A percentile compares a stretch with the other conserved stretches of the same genome.
These are phyloP conservation scores for Tylopilus sp. DNA, from an alignment of 1,284 basidiomycete genomes.

Conservation along the genomic window DNA sequence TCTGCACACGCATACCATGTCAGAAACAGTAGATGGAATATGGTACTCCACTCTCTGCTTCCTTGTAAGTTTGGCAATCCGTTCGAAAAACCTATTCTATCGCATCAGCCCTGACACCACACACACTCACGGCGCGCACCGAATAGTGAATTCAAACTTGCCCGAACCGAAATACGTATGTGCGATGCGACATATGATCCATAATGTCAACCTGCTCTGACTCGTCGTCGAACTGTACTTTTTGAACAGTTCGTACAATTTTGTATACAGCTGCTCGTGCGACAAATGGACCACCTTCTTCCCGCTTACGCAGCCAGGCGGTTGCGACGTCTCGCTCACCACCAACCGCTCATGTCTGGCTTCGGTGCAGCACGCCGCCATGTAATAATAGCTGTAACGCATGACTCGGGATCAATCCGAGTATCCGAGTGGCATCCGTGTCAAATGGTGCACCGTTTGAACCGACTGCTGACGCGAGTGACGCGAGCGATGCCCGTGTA, in stretches of 20 bases:
- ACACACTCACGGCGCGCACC: too few relatives aligned
- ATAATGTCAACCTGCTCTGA: too few relatives aligned
- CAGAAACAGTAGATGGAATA: constrained; percentile 77
- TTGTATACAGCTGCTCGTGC: too few relatives aligned
- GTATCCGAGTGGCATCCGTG: constrained; percentile 58
- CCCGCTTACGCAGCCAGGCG: constrained; percentile 84
- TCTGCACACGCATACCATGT: constrained; percentile 87
- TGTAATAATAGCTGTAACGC: constrained; percentile 92
- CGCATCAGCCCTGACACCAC: neutral
- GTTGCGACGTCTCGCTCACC: constrained; percentile 56
- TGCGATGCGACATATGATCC: too few relatives aligned
- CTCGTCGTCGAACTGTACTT: too few relatives aligned
- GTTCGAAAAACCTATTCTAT: constrained; percentile 83
- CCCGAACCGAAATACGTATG: too few relatives aligned
- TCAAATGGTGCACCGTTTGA: constrained; percentile 52
- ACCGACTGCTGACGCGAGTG: constrained; percentile 26
- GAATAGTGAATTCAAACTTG: too few relatives aligned
- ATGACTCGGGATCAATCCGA: constrained; percentile 71
- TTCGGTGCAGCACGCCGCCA: constrained; percentile 87
- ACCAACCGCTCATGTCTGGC: constrained; percentile 76
- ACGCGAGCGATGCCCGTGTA: constrained; percentile 43
- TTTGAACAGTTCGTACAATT: too few relatives aligned
- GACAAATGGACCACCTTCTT: constrained; percentile 72
- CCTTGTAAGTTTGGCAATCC: constrained; percentile 88
- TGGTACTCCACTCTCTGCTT: constrained; percentile 77